These are phyloP conservation scores for Beauveria medogensis DNA, from an alignment of 2,329 filamentous ascomycete species.

Conservation along the genomic window DNA sequence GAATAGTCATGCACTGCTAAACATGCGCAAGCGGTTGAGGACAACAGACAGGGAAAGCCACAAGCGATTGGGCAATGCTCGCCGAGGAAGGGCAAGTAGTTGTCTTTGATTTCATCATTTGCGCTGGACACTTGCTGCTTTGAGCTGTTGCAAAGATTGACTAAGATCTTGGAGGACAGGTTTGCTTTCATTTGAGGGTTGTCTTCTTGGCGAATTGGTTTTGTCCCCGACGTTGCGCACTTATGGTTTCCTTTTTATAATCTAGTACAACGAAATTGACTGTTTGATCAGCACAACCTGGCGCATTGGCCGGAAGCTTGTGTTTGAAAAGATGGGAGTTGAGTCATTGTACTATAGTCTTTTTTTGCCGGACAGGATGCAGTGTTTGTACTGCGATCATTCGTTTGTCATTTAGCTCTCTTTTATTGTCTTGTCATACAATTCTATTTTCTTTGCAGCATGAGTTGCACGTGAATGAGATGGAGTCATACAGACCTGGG, in stretches of 20 bases:
- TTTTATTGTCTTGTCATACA: slow-evolving; percentile 1
- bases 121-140: slow-evolving; percentile 2
- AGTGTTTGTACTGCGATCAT: slow-evolving; percentile 3
- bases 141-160: slow-evolving; percentile 8
- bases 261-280: slow-evolving; percentile 13
- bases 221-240: slow-evolving; percentile 11
- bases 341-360: slow-evolving; percentile 8
- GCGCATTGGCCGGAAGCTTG: neutral
- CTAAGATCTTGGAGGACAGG: slow-evolving; percentile 12
- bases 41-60: neutral
- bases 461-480: neutral
- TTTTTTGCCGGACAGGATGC: neutral
- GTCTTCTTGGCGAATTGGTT: slow-evolving; percentile 12
- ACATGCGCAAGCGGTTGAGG: slow-evolving; percentile 7
- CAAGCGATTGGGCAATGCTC: neutral
- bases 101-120: neutral
- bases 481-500: neutral
- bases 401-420: slow-evolving; percentile 7
- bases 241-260: slow-evolving; percentile 12
- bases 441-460: neutral
- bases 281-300: slow-evolving; percentile 4
- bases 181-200: slow-evolving; percentile 11
- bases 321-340: slow-evolving; percentile 1
- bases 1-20: slow-evolving; percentile 12
- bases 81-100: neutral